Conservation (phyloP, 441 rosid genomes). For the Populus hybrid region DNA sequence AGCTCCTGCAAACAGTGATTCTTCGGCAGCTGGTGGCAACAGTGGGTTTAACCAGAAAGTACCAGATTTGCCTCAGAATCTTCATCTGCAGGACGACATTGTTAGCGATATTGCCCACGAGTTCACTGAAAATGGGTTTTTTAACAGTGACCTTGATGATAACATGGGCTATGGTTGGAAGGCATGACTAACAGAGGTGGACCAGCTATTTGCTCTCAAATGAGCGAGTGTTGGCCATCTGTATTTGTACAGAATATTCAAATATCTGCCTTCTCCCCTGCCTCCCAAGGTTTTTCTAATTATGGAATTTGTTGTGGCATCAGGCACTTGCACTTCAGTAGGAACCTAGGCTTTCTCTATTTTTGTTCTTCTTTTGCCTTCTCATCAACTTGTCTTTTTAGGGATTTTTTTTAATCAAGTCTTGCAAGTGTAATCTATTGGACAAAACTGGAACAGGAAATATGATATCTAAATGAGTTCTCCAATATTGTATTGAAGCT, state of each 20-base stretch:
- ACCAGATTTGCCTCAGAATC: conserved; percentile 45
- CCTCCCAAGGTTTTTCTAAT: conserved; percentile 19
- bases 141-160: conserved; percentile 68
- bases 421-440: conserved; percentile 60
- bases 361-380: neutral
- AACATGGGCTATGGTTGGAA: conserved; percentile 66
- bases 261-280: conserved; percentile 26
- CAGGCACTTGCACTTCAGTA: conserved; percentile 26
- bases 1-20: conserved; percentile 62
- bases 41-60: conserved; percentile 51
- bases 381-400: neutral
- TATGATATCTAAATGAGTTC: conserved; percentile 25
- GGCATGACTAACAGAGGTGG: conserved; percentile 49
- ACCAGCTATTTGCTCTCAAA: conserved; percentile 14
- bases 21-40: conserved; percentile 48
- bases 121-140: conserved; percentile 56
- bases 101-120: conserved; percentile 62
- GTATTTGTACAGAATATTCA: conserved; percentile 47
- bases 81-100: conserved; percentile 56
- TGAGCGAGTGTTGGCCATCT: conserved; percentile 17
- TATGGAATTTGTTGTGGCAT: conserved; percentile 45
- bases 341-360: conserved; percentile 21
- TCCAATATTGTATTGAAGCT: conserved; percentile 6
- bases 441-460: conserved; percentile 33
- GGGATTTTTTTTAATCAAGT: conserved; percentile 20